Evolutionary conservation across 441 rosid species (phyloP).

Genomic region (Syzygium malaccense): DNA sequence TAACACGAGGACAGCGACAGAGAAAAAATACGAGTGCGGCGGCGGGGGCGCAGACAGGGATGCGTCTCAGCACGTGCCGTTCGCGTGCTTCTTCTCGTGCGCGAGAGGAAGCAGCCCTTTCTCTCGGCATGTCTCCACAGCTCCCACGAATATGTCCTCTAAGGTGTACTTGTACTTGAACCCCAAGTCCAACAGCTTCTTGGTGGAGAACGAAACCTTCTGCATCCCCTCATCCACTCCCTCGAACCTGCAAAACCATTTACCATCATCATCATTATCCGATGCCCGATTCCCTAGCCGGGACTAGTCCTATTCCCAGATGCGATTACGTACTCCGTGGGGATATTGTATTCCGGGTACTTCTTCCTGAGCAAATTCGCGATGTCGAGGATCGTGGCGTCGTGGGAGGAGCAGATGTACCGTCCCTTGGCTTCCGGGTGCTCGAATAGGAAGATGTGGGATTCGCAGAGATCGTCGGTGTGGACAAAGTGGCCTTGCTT

Average conservation of each 20-base stretch:
- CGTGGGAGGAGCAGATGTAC: slow-evolving; percentile 65
- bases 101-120: slow-evolving; percentile 55
- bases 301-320: neutral
- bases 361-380: slow-evolving; percentile 42
- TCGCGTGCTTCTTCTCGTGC: slow-evolving; percentile 1
- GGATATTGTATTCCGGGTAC: slow-evolving; percentile 58
- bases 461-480: slow-evolving; percentile 71
- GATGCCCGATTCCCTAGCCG: neutral
- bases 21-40: neutral
- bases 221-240: slow-evolving; percentile 49
- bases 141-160: slow-evolving; percentile 65
- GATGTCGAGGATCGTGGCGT: slow-evolving; percentile 45
- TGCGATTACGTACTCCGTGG: slow-evolving; percentile 36
- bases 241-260: slow-evolving; percentile 32
- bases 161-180: slow-evolving; percentile 62
- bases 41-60: neutral
- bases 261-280: neutral
- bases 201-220: slow-evolving; percentile 38
- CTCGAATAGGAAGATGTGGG: slow-evolving; percentile 72
- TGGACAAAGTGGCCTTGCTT: slow-evolving; percentile 79
- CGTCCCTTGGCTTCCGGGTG: slow-evolving; percentile 67
- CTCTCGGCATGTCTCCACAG: slow-evolving; percentile 55
- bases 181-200: slow-evolving; percentile 63
- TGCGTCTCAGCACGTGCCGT: neutral
- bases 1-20: neutral